These are phyloP conservation scores for Knoxia roxburghii DNA, from an alignment of 257 asterid species.

Conservation along the genomic window DNA sequence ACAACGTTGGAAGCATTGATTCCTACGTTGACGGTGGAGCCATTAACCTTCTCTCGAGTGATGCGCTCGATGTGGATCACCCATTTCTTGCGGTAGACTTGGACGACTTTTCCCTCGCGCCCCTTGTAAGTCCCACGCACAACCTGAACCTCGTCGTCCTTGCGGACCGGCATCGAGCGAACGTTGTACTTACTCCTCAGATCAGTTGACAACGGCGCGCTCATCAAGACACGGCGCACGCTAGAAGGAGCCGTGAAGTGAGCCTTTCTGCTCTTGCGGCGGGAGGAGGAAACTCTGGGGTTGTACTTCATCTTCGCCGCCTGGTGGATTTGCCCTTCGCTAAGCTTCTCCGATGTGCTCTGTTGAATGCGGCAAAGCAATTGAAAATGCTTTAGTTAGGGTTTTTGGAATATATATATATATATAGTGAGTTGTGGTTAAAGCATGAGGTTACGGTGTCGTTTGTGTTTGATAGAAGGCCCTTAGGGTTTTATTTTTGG, in stretches of 20 bases:
- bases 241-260: slow-evolving; percentile 92
- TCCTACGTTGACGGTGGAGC: slow-evolving; percentile 83
- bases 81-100: slow-evolving; percentile 87
- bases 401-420: slow-evolving; percentile 16
- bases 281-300: slow-evolving; percentile 72
- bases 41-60: slow-evolving; percentile 81
- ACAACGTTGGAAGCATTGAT: slow-evolving; percentile 67
- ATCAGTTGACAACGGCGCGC: slow-evolving; percentile 66
- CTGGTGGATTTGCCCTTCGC: neutral
- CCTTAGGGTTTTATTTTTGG: neutral
- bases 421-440: neutral
- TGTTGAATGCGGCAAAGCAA: neutral
- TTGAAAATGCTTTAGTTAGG: slow-evolving; percentile 2
- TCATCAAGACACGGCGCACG: slow-evolving; percentile 79
- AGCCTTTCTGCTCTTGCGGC: slow-evolving; percentile 83
- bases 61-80: slow-evolving; percentile 86
- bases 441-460: slow-evolving; percentile 1
- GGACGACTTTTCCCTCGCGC: slow-evolving; percentile 83
- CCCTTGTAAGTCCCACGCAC: slow-evolving; percentile 89
- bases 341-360: slow-evolving; percentile 4
- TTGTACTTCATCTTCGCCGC: slow-evolving; percentile 70
- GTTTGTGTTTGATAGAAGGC: neutral
- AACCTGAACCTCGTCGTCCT: slow-evolving; percentile 84
- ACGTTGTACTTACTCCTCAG: slow-evolving; percentile 66
- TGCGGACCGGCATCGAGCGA: slow-evolving; percentile 80